These are phyloP conservation scores for Allantophomopsis lycopodina DNA, from an alignment of 2,329 filamentous ascomycete species.

Conservation along the genomic window DNA sequence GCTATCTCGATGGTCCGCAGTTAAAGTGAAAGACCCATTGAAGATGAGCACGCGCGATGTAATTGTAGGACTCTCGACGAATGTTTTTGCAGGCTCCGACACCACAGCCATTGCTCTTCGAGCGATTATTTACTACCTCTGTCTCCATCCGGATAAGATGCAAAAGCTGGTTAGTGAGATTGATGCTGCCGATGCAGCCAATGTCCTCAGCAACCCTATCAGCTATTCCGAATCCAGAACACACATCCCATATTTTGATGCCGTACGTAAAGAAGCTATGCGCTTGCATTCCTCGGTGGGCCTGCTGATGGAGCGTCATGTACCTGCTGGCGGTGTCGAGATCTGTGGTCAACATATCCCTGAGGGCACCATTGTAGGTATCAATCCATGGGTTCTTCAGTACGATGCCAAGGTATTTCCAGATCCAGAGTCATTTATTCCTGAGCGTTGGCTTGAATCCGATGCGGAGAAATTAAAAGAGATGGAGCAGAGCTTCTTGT, in stretches of 20 bases:
- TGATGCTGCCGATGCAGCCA: constrained; percentile 11
- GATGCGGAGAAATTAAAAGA: constrained; percentile 4
- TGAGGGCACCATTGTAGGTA: constrained; percentile 15
- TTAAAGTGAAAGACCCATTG: constrained; percentile 20
- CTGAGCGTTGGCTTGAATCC: constrained; percentile 25
- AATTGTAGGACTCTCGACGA: constrained; percentile 1
- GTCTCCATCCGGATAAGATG: constrained; percentile 16
- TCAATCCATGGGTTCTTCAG: constrained; percentile 23
- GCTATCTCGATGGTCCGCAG: constrained; percentile 16
- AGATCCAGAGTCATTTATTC: constrained; percentile 22
- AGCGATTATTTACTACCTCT: constrained; percentile 23
- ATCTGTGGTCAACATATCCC: constrained; percentile 16
- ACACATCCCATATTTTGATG: background rate
- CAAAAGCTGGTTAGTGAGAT: constrained; percentile 19
- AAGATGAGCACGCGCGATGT: constrained; percentile 20
- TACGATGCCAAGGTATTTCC: constrained; percentile 18
- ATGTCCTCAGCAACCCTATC: background rate
- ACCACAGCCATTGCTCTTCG: constrained; percentile 26
- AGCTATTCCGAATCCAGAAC: background rate
- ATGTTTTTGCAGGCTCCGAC: constrained; percentile 19
- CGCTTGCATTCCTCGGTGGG: constrained; percentile 24
- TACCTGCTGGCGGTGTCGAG: constrained; percentile 13
- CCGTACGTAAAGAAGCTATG: constrained; percentile 24
- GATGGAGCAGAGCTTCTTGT: constrained; percentile 1
- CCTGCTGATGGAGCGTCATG: constrained; percentile 27